A percentile compares a stretch with the other conserved stretches of the same genome.
phyloP scores from a whole-genome alignment of 176 grass and related monocot species.

The Canna indica region DNA sequence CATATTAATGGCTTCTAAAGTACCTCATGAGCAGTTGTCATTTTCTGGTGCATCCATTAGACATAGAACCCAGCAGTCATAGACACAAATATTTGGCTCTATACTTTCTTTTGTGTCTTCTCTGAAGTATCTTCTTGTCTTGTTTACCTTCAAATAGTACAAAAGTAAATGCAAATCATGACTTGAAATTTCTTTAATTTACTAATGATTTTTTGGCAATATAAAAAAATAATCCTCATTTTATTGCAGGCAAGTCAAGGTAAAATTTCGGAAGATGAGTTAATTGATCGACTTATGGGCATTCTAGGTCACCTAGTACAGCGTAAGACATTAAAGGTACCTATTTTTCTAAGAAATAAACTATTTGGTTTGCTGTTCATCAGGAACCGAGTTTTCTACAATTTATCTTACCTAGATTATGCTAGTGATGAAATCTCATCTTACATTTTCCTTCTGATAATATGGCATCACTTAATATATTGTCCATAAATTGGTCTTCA shows the following conservation, averaged over 20 bases:
- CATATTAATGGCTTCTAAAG: too few species aligned
- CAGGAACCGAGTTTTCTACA: too few species aligned
- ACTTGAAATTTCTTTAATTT: neutral
- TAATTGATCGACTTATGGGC: slow-evolving; percentile 83
- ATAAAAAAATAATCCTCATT: neutral
- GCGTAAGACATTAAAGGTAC: slow-evolving; percentile 90
- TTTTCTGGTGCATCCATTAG: too few species aligned
- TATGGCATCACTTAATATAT: neutral
- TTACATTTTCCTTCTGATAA: neutral
- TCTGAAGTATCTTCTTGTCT: too few species aligned
- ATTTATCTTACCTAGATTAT: slow-evolving; percentile 14
- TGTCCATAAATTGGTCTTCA: neutral
- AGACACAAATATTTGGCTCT: too few species aligned
- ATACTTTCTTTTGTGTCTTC: too few species aligned
- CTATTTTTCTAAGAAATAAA: neutral
- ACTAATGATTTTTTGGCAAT: neutral
- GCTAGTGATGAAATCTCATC: neutral
- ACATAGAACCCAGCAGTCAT: too few species aligned
- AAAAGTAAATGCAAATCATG: neutral
- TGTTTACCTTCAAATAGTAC: too few species aligned
- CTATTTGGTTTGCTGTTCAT: neutral
- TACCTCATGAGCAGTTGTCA: too few species aligned
- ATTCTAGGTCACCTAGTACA: slow-evolving; percentile 96
- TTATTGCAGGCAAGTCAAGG: slow-evolving; percentile 60
- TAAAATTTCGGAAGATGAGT: slow-evolving; percentile 75